phyloP scores from a whole-genome alignment of 371 early-diverging fungal genomes.

The Nosema muscidifuracis region DNA sequence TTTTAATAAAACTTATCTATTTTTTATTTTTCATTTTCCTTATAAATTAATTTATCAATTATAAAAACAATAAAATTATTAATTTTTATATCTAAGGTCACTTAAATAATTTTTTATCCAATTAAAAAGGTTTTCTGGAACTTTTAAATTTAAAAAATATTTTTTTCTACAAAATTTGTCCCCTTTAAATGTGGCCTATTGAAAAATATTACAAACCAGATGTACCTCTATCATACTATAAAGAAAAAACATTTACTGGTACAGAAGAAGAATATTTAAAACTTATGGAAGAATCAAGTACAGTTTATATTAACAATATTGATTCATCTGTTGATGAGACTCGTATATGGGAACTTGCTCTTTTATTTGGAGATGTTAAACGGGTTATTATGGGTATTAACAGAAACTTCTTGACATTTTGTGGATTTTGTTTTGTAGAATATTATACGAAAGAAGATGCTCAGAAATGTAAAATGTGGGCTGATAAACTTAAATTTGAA shows the following conservation, averaged over 20 bases:
- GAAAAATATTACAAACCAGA: slow-evolving; percentile 4
- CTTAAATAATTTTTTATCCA: too few species aligned
- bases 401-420: slow-evolving; percentile 42
- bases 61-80: too few species aligned
- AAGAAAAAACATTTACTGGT: slow-evolving; percentile 51
- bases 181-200: not conserved
- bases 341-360: slow-evolving; percentile 58
- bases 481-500: slow-evolving; percentile 48
- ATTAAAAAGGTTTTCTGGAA: too few species aligned
- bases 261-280: slow-evolving; percentile 59
- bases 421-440: slow-evolving; percentile 63
- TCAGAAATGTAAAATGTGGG: slow-evolving; percentile 29
- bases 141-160: too few species aligned
- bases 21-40: too few species aligned
- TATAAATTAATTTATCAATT: too few species aligned
- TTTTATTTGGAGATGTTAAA: slow-evolving; percentile 52
- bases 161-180: not conserved
- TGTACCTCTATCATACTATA: slow-evolving; percentile 27
- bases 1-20: too few species aligned
- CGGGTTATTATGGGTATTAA: slow-evolving; percentile 63
- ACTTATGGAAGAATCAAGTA: slow-evolving; percentile 40
- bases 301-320: slow-evolving; percentile 60
- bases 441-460: slow-evolving; percentile 42
- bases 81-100: too few species aligned
- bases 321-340: slow-evolving; percentile 44